Evolutionary conservation across 1,139 yeast species (phyloP).

Genomic region (Candida albicans): DNA sequence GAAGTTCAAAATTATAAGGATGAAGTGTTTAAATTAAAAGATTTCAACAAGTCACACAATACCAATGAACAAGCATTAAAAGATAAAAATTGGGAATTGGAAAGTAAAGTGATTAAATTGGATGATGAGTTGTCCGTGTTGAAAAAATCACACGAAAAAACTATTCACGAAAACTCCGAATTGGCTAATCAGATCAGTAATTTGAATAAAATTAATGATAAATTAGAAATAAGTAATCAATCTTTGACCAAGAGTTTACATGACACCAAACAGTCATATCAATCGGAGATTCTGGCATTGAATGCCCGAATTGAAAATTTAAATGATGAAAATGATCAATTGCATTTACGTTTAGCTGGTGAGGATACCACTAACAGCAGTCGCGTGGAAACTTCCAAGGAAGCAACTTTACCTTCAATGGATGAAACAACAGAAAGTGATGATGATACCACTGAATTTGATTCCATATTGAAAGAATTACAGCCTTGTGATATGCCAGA

Average conservation of each 20-base stretch:
- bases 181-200: constrained; percentile 31
- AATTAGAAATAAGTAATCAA: constrained; percentile 40
- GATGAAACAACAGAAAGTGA: constrained; percentile 18
- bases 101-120: constrained; percentile 53
- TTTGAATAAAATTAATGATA: constrained; percentile 50
- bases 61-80: constrained; percentile 48
- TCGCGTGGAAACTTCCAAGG: constrained; percentile 9
- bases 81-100: constrained; percentile 77
- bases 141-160: constrained; percentile 30
- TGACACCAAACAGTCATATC: constrained; percentile 31
- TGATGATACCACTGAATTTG: constrained; percentile 34
- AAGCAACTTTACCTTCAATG: constrained; percentile 11
- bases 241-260: constrained; percentile 39
- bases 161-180: constrained; percentile 29
- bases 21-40: constrained; percentile 36
- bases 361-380: constrained; percentile 2
- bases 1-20: constrained; percentile 40
- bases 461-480: constrained; percentile 34
- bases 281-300: constrained; percentile 46
- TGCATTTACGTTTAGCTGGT: constrained; percentile 41
- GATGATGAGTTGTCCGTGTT: constrained; percentile 43
- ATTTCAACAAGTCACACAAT: constrained; percentile 30
- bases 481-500: constrained; percentile 27
- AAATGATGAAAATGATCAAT: constrained; percentile 63
- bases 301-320: constrained; percentile 53